These are phyloP conservation scores for Aureobasidium sp. DNA, from an alignment of 2,329 filamentous ascomycete genomes.

Conservation along the genomic window DNA sequence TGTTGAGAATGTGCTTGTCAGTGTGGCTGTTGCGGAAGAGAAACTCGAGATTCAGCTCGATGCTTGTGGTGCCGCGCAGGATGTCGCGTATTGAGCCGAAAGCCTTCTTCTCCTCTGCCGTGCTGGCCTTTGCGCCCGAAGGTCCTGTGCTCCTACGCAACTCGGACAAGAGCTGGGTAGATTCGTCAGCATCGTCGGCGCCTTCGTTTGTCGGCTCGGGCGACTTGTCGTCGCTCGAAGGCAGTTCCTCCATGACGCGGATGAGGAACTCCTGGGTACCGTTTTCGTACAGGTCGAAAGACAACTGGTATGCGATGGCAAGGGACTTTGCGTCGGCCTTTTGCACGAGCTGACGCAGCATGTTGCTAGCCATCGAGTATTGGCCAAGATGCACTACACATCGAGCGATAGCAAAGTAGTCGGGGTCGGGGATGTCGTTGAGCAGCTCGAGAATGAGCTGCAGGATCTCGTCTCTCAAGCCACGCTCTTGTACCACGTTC, in stretches of 20 bases:
- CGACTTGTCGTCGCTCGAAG: slow-evolving; percentile 44
- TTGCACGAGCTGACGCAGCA: slow-evolving; percentile 72
- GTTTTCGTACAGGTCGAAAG: slow-evolving; percentile 97
- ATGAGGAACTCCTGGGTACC: slow-evolving; percentile 93
- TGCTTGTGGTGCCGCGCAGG: slow-evolving; percentile 83
- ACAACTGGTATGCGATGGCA: slow-evolving; percentile 90
- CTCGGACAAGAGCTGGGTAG: slow-evolving; percentile 49
- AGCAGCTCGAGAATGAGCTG: slow-evolving; percentile 90
- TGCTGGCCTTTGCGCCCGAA: slow-evolving; percentile 21
- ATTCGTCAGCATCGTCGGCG: slow-evolving; percentile 45
- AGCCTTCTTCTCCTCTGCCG: slow-evolving; percentile 44
- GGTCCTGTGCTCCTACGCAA: slow-evolving; percentile 44
- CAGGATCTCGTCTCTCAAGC: slow-evolving; percentile 74
- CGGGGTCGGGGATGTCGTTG: slow-evolving; percentile 81
- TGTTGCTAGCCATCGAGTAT: slow-evolving; percentile 78
- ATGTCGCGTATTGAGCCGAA: slow-evolving; percentile 51
- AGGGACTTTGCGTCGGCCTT: slow-evolving; percentile 70
- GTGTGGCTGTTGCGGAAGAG: slow-evolving; percentile 92
- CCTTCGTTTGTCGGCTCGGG: slow-evolving; percentile 30
- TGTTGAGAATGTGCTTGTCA: slow-evolving; percentile 87
- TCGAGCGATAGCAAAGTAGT: slow-evolving; percentile 97
- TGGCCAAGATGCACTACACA: slow-evolving; percentile 95
- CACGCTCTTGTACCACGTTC: slow-evolving; percentile 91
- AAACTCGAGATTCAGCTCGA: slow-evolving; percentile 92
- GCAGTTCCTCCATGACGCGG: slow-evolving; percentile 77